Evolutionary conservation across 2,329 filamentous ascomycete species (phyloP).

Genomic region (Aureobasidium sp.): DNA sequence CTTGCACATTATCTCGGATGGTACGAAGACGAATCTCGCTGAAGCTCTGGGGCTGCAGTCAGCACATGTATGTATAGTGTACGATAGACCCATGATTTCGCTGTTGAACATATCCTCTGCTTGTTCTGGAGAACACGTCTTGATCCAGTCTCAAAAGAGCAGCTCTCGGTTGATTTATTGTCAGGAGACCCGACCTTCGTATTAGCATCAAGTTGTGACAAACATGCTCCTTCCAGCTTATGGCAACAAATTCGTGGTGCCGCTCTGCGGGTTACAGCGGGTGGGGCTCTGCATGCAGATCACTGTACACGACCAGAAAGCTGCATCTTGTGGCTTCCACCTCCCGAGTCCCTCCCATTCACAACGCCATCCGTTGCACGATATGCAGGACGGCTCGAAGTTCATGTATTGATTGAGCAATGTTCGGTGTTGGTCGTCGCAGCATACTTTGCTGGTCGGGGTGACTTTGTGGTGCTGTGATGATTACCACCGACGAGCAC

Average conservation of each 20-base stretch:
- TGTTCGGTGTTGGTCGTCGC: neutral
- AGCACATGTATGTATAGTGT: neutral
- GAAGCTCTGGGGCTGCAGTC: neutral
- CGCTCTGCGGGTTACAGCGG: neutral
- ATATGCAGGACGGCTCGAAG: neutral
- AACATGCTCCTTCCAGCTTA: too few relatives aligned
- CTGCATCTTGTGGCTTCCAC: neutral
- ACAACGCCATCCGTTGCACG: neutral
- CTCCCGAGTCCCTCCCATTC: neutral
- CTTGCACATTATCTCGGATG: conserved; percentile 12
- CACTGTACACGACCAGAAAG: neutral
- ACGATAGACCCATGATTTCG: neutral
- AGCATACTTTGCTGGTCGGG: neutral
- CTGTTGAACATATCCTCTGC: neutral
- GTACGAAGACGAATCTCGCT: conserved; percentile 1
- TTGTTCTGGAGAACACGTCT: neutral
- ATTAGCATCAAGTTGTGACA: too few relatives aligned
- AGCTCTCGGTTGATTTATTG: too few relatives aligned
- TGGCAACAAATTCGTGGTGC: neutral
- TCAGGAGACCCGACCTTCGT: too few relatives aligned
- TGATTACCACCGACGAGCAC: too few relatives aligned
- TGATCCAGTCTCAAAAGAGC: neutral
- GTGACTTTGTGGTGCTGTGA: too few relatives aligned
- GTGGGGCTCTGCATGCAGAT: neutral
- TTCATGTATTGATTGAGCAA: neutral